phyloP scores from a whole-genome alignment of 2,329 filamentous ascomycete species.

The Colletotrichum siamense region DNA sequence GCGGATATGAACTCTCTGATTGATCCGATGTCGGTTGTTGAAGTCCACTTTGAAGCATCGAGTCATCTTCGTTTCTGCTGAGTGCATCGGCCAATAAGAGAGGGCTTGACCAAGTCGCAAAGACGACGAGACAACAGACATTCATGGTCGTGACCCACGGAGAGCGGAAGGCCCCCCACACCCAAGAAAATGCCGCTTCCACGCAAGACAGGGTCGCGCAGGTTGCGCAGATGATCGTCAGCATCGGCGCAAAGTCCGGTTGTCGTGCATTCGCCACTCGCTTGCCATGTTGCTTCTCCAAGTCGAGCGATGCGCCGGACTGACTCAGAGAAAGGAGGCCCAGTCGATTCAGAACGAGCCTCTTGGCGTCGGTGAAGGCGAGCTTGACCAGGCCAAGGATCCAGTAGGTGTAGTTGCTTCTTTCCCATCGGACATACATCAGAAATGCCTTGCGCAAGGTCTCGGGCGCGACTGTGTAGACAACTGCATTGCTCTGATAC shows the following conservation, averaged over 20 bases:
- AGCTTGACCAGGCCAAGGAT: neutral
- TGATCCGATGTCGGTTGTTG: neutral
- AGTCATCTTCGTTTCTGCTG: neutral
- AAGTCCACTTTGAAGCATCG: neutral
- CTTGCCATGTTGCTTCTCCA: neutral
- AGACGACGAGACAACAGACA: neutral
- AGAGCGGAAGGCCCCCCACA: neutral
- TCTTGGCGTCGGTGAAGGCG: neutral
- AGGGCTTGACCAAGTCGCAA: neutral
- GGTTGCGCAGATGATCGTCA: neutral
- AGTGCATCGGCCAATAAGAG: neutral
- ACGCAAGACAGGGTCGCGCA: neutral
- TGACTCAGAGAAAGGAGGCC: neutral
- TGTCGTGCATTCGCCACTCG: neutral
- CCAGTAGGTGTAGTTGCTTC: slow-evolving; percentile 4
- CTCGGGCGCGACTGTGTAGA: neutral
- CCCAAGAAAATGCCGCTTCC: neutral
- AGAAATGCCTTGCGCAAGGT: neutral
- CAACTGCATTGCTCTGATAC: slow-evolving; percentile 2
- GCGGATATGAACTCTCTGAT: neutral
- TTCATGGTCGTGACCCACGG: neutral
- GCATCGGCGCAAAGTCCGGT: neutral
- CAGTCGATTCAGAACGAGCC: neutral
- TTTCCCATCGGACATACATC: slow-evolving; percentile 3
- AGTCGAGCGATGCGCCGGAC: neutral